These are phyloP conservation scores for Diaporthe sp. DNA, from an alignment of 2,329 filamentous ascomycete genomes.

Conservation along the genomic window DNA sequence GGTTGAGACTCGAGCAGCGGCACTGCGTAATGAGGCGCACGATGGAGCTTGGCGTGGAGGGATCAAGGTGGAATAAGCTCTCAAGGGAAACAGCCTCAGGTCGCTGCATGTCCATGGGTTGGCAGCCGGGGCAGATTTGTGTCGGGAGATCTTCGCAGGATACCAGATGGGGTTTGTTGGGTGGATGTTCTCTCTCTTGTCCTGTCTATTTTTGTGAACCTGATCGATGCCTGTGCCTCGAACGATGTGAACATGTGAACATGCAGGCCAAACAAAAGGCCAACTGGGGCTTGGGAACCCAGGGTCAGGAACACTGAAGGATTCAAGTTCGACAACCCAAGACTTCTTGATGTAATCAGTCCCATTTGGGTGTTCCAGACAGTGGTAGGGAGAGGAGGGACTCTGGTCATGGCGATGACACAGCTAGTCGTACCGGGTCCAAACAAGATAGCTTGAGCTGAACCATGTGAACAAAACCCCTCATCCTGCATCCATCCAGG, in stretches of 20 bases:
- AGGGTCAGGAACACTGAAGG: slow-evolving; percentile 6
- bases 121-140: background rate
- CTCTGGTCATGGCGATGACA: slow-evolving; percentile 11
- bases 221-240: background rate
- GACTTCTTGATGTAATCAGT: slow-evolving; percentile 11
- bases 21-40: slow-evolving; percentile 16
- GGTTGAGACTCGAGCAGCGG: slow-evolving; percentile 13
- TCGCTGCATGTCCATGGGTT: background rate
- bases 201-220: slow-evolving; percentile 2
- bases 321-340: slow-evolving; percentile 13
- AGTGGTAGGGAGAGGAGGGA: background rate
- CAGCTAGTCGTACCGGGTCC: background rate
- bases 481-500: slow-evolving; percentile 9
- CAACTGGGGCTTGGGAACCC: background rate
- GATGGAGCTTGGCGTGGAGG: slow-evolving; percentile 14
- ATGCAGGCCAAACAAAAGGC: background rate
- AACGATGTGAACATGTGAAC: background rate
- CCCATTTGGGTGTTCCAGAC: slow-evolving; percentile 7
- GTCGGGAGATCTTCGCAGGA: slow-evolving; percentile 25
- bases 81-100: slow-evolving; percentile 9
- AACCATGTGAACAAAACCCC: slow-evolving; percentile 33
- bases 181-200: background rate
- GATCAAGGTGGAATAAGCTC: slow-evolving; percentile 1
- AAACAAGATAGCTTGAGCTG: slow-evolving; percentile 16
- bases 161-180: background rate